phyloP scores from a whole-genome alignment of 257 asterid genomes.

The Coffea eugenioides region DNA sequence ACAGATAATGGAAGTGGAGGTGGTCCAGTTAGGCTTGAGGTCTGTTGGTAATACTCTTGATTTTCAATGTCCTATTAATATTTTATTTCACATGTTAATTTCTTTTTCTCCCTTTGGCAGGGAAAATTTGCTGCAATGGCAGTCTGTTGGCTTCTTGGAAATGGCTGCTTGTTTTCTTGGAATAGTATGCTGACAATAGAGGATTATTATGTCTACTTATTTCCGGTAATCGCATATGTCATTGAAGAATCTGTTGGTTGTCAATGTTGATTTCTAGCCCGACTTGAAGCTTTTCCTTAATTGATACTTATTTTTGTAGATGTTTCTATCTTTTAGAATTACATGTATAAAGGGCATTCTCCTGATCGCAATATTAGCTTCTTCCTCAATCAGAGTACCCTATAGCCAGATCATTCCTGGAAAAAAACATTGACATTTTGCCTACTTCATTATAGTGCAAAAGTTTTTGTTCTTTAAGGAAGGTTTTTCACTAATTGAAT shows the following conservation, averaged over 20 bases:
- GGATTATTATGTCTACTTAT: conserved; percentile 37
- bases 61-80: neutral
- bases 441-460: neutral
- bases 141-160: conserved; percentile 46
- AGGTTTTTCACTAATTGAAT: neutral
- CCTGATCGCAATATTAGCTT: neutral
- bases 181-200: conserved; percentile 44
- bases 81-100: neutral
- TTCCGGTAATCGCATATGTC: conserved; percentile 27
- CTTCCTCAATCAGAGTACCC: neutral
- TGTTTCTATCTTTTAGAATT: neutral
- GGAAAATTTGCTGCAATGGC: conserved; percentile 34
- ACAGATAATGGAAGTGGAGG: neutral
- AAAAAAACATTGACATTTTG: neutral
- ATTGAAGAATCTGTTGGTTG: neutral
- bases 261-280: neutral
- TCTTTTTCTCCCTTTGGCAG: conserved; percentile 9
- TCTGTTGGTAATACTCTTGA: conserved; percentile 1
- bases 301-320: neutral
- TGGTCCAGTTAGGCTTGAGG: conserved; percentile 27
- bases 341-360: neutral
- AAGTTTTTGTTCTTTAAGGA: neutral
- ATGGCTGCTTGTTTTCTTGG: conserved; percentile 48
- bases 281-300: neutral
- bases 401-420: neutral